These are phyloP conservation scores for Suillus bovinus DNA, from an alignment of 768 basidiomycete genomes.

Conservation along the genomic window DNA sequence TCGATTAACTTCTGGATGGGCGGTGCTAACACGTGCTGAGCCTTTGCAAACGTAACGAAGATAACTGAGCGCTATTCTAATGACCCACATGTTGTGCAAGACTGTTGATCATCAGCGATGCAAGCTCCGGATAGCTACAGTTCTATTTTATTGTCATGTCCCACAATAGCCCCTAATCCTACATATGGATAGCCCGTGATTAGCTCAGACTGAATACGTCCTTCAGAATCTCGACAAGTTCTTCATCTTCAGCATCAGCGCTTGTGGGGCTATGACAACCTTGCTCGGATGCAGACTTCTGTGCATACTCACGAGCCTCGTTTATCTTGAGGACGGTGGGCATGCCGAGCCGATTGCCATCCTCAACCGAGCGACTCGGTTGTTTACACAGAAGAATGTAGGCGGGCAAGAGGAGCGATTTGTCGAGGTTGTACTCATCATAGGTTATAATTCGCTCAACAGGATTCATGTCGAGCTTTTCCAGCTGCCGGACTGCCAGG, in stretches of 20 bases:
- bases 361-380: constrained; percentile 49
- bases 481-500: constrained; percentile 57
- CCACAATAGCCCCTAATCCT: neutral
- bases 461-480: constrained; percentile 44
- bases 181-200: neutral
- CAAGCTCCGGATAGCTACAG: neutral
- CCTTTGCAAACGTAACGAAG: neutral
- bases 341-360: constrained; percentile 57
- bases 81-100: neutral
- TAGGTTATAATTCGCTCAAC: constrained; percentile 60
- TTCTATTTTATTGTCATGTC: neutral
- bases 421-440: constrained; percentile 50
- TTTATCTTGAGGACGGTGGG: constrained; percentile 55
- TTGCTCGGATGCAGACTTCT: constrained; percentile 33
- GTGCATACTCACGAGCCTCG: constrained; percentile 48
- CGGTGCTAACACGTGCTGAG: neutral
- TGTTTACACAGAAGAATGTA: constrained; percentile 56
- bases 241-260: constrained; percentile 27
- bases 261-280: constrained; percentile 30
- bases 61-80: neutral
- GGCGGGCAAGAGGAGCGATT: constrained; percentile 46
- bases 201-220: constrained; percentile 32
- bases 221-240: constrained; percentile 29
- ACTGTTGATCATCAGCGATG: neutral
- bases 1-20: neutral